phyloP scores from a whole-genome alignment of 2,329 filamentous ascomycete genomes.

The Ophiostoma australiae region DNA sequence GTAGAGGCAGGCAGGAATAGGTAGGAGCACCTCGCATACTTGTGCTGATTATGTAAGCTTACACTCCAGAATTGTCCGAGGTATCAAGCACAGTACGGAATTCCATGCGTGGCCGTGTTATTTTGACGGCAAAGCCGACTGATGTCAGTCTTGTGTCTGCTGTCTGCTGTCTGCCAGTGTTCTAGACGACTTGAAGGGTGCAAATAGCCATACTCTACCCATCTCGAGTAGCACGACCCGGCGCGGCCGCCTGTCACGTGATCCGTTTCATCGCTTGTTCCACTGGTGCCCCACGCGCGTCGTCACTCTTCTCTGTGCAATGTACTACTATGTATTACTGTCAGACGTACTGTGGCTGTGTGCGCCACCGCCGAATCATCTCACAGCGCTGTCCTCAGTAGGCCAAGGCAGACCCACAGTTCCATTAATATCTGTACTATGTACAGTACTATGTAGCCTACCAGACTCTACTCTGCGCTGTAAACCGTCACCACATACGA shows the following conservation, averaged over 20 bases:
- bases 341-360: constrained; percentile 22
- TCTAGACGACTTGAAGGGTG: too few species aligned
- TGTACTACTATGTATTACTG: neutral
- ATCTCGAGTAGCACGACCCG: neutral
- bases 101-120: neutral
- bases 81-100: too few species aligned
- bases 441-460: neutral
- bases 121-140: neutral
- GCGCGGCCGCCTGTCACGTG: neutral
- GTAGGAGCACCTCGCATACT: neutral
- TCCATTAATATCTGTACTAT: neutral
- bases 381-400: neutral
- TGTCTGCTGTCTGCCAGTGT: neutral
- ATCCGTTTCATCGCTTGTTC: neutral
- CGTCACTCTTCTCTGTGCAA: neutral
- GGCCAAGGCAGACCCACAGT: neutral
- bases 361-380: neutral
- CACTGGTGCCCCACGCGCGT: neutral
- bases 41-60: neutral
- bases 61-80: neutral
- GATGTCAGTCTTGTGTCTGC: neutral
- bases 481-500: neutral
- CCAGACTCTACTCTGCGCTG: neutral
- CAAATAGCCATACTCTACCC: too few species aligned
- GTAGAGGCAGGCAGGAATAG: neutral